Base-by-base conservation (phyloP, 176 grass and related monocot species). In the Bromus sterilis region DNA sequence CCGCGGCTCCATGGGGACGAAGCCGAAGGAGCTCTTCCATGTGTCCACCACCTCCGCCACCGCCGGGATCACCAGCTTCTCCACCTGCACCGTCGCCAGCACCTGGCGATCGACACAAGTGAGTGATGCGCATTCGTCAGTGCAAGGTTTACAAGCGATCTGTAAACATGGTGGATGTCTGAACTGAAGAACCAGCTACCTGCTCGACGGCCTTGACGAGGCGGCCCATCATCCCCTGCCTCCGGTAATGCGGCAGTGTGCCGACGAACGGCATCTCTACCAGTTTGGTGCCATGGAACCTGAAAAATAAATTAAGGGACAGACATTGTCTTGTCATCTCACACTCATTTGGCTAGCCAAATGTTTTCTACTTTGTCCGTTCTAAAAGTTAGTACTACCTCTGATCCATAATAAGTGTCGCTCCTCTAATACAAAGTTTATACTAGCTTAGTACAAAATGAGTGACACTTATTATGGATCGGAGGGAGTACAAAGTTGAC, bases 241-340 rank as follows among this genome's bases (percentile, higher is more conserved):
- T 97, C 71, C 83, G 86, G 82, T 97, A 89, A 49, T 67, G 11
- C n/a, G 89, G 89, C 79, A 88, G 83, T 20, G 94, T 94, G 81
- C 84, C 89, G 39, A 90, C 84, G n/a, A 94, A 97, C 35, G 94
- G 94, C 94, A 97, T 91, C 65, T 97, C 91, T 1, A 69, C 94
- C 23, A 97, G 44, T 56, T 89, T 97, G 77, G 44, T 81, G 41
- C 91, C 91, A 81, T 89, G 91, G 80, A 97, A 91, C 78, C 91
- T 97, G 82, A 12, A 30, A 72, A 77, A 25, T 24, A 25, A 39
- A 24, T 66, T 66, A 34, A 65, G 61, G 12, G 26, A 25, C 56
- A 13, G 13, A 25, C 56, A n/a, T n/a, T n/a, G n/a, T n/a, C n/a
- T n/a, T n/a, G n/a, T 24, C 13, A 58, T 24, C 21, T 57, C 21